Evolutionary conservation across 441 rosid genomes (phyloP).

Genomic region (Brassica hybrid): DNA sequence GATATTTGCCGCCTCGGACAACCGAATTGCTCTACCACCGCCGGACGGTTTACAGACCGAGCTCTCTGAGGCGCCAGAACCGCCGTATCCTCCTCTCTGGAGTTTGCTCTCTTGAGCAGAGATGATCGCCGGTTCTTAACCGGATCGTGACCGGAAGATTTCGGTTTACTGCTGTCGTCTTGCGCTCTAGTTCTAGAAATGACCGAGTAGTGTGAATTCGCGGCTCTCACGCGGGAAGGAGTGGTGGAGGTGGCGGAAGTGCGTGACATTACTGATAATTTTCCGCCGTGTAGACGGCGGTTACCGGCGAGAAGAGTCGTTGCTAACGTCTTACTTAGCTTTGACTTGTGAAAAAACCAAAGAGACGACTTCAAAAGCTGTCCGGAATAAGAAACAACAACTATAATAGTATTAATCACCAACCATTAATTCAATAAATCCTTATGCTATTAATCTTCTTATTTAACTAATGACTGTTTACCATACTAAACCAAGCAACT

Average conservation of each 20-base stretch:
- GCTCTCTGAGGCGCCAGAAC: constrained; percentile 51
- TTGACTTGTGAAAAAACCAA: constrained; percentile 36
- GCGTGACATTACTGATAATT: constrained; percentile 35
- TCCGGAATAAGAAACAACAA: constrained; percentile 26
- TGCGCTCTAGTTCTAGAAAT: constrained; percentile 40
- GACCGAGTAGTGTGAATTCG: constrained; percentile 48
- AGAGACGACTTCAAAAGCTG: constrained; percentile 32
- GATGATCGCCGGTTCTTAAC: constrained; percentile 54
- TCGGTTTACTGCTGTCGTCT: constrained; percentile 47
- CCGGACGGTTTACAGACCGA: constrained; percentile 48
- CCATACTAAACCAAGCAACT: background rate
- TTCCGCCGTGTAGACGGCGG: too few relatives aligned
- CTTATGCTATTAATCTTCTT: background rate
- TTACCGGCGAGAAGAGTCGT: constrained; percentile 40
- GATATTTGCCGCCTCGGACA: constrained; percentile 56
- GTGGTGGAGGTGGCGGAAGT: constrained; percentile 37
- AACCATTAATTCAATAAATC: constrained; percentile 20
- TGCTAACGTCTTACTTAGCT: too few relatives aligned
- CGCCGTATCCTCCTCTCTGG: constrained; percentile 47
- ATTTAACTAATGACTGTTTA: background rate
- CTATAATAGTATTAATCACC: constrained; percentile 20
- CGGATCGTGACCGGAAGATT: constrained; percentile 49
- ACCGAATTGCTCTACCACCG: constrained; percentile 57
- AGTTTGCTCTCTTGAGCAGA: constrained; percentile 51
- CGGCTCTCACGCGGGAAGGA: constrained; percentile 54